Evolutionary conservation across 495 filamentous ascomycete genomes (phyloP).

Genomic region (Aspergillus incahuasiensis): DNA sequence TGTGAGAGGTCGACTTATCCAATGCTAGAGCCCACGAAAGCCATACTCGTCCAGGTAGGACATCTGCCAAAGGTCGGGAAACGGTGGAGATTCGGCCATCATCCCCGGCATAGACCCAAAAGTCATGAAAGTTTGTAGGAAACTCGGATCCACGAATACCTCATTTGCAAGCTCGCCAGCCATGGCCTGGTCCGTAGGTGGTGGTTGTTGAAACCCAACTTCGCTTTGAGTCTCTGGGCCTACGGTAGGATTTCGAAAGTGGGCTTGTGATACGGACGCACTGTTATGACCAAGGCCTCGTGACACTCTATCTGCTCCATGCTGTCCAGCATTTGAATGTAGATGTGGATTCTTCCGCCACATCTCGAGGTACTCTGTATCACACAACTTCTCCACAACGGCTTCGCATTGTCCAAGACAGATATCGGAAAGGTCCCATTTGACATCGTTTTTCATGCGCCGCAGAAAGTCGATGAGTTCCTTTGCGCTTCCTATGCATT

Average conservation of each 20-base stretch:
- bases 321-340: background rate
- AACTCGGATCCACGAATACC: background rate
- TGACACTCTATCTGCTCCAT: background rate
- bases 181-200: background rate
- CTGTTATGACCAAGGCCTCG: background rate
- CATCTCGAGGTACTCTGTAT: constrained; percentile 1
- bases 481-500: constrained; percentile 4
- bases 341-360: constrained; percentile 6
- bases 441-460: background rate
- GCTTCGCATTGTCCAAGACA: constrained; percentile 8
- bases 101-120: constrained; percentile 4
- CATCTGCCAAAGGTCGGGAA: constrained; percentile 11
- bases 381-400: constrained; percentile 4
- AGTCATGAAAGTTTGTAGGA: constrained; percentile 3
- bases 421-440: constrained; percentile 8
- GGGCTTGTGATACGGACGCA: background rate
- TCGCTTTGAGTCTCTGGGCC: background rate
- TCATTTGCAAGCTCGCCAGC: background rate
- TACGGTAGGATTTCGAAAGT: background rate
- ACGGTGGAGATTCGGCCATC: background rate
- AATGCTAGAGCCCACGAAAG: background rate
- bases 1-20: no score
- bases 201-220: background rate
- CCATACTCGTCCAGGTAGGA: constrained; percentile 1
- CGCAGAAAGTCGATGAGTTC: constrained; percentile 4